Evolutionary conservation across 139 green algal species (phyloP).

Genomic region (Trebouxia sp.): DNA sequence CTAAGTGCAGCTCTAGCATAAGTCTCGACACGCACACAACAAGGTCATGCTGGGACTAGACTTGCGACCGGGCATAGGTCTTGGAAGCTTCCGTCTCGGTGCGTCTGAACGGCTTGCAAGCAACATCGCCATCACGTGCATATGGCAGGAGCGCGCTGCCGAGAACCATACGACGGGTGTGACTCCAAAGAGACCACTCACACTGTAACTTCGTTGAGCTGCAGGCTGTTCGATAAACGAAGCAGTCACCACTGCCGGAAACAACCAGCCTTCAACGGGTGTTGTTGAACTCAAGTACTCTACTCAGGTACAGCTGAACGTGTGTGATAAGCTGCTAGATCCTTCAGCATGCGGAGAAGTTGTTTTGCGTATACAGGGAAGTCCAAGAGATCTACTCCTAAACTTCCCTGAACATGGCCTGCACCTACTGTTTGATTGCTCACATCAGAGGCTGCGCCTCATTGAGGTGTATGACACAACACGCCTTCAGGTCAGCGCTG

Average conservation of each 20-base stretch:
- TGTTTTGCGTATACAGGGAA: slow-evolving; percentile 34
- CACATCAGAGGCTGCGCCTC: slow-evolving; percentile 52
- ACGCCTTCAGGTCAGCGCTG: slow-evolving; percentile 43
- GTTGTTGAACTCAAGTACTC: slow-evolving; percentile 41
- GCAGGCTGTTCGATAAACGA: slow-evolving; percentile 27
- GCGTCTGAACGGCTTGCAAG: background rate
- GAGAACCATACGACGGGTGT: background rate
- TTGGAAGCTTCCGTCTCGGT: slow-evolving; percentile 25
- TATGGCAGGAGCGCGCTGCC: background rate
- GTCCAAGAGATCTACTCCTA: slow-evolving; percentile 46
- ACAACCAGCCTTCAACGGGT: background rate
- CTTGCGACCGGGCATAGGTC: background rate
- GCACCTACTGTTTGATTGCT: slow-evolving; percentile 56
- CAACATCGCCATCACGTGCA: background rate
- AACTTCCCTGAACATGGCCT: slow-evolving; percentile 57
- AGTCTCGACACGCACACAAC: too few relatives aligned
- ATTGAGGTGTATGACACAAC: slow-evolving; percentile 58
- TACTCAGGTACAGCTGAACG: background rate
- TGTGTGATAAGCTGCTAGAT: background rate
- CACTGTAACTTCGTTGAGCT: background rate
- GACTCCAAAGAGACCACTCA: background rate
- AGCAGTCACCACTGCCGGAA: slow-evolving; percentile 1
- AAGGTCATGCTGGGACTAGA: slow-evolving; percentile 28
- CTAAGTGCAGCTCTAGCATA: too few relatives aligned
- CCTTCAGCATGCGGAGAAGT: background rate